Conservation (phyloP, 2,329 filamentous ascomycete species). For the Ophiobolus disseminans region DNA sequence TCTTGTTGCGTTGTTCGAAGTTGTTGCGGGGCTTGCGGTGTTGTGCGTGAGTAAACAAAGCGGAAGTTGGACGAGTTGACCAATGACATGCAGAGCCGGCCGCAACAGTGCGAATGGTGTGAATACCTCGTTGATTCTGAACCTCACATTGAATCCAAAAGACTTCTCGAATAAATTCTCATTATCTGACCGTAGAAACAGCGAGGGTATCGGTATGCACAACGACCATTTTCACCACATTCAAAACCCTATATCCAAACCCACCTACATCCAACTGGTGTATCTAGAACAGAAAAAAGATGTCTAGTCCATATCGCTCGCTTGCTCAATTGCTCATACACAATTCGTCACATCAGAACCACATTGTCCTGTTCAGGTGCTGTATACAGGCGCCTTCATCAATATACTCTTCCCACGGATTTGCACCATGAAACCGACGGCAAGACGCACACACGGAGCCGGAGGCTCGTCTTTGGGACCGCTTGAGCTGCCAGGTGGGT, state of each 20-base stretch:
- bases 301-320: constrained; percentile 11
- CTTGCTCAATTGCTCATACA: constrained; percentile 27
- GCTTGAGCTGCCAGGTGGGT: constrained; percentile 51
- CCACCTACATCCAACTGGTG: constrained; percentile 11
- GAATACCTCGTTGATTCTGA: too few relatives aligned
- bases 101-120: too few relatives aligned
- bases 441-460: constrained; percentile 55
- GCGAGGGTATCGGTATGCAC: constrained; percentile 46
- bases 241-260: constrained; percentile 11
- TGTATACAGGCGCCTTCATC: constrained; percentile 58
- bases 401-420: constrained; percentile 58
- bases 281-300: constrained; percentile 20
- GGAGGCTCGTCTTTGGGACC: constrained; percentile 49
- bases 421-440: constrained; percentile 56
- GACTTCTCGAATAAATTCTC: background rate
- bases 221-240: constrained; percentile 28
- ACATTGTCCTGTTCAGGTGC: constrained; percentile 30
- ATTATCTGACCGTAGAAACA: constrained; percentile 34
- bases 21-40: constrained; percentile 19
- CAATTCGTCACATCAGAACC: constrained; percentile 9
- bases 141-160: too few relatives aligned
- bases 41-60: constrained; percentile 42
- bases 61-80: constrained; percentile 11
- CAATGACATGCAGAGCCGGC: constrained; percentile 21
- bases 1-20: constrained; percentile 11